A percentile compares a stretch with the other conserved stretches of the same genome.
Evolutionary conservation across 352 stramenopile genomes (phyloP).

Genomic region (Globisporangium uncinulatum): DNA sequence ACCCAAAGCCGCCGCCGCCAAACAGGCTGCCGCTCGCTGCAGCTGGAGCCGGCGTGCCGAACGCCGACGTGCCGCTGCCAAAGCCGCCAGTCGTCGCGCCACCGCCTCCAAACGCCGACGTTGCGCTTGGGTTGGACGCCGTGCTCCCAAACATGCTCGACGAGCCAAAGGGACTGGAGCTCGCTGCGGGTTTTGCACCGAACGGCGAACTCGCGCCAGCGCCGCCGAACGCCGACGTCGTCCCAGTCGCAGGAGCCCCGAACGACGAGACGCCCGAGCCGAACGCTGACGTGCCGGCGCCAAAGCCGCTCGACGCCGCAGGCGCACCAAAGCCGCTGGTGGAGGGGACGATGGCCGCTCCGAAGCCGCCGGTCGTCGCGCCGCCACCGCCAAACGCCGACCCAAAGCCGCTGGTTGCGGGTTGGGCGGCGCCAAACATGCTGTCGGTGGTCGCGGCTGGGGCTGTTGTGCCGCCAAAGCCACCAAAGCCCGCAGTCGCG

Average conservation of each 20-base stretch:
- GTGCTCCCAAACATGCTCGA: conserved; percentile 41
- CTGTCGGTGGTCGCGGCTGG: conserved; percentile 13
- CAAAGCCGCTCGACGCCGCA: conserved; percentile 6
- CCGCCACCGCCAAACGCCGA: conserved; percentile 23
- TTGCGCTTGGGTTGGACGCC: conserved; percentile 17
- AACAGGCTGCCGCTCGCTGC: conserved; percentile 25
- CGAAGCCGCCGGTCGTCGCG: conserved; percentile 19
- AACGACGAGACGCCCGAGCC: conserved; percentile 16
- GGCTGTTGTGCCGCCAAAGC: conserved; percentile 31
- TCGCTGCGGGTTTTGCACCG: conserved; percentile 43
- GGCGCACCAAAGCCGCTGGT: conserved; percentile 15
- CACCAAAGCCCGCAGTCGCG: conserved; percentile 30
- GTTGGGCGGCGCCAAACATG: conserved; percentile 23
- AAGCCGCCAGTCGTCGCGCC: conserved; percentile 8
- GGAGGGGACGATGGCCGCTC: conserved; percentile 12
- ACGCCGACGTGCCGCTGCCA: conserved; percentile 24
- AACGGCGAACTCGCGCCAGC: conserved; percentile 43
- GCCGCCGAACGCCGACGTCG: conserved; percentile 19
- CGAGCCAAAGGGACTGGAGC: conserved; percentile 51
- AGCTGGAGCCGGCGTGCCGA: conserved; percentile 25
- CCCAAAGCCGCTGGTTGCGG: conserved; percentile 31
- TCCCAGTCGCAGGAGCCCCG: conserved; percentile 11
- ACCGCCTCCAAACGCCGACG: conserved; percentile 27
- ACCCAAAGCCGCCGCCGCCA: conserved; percentile 34
- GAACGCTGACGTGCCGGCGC: conserved; percentile 26